Conservation (phyloP, 2,329 filamentous ascomycete species). For the Sporothrix pallida region DNA sequence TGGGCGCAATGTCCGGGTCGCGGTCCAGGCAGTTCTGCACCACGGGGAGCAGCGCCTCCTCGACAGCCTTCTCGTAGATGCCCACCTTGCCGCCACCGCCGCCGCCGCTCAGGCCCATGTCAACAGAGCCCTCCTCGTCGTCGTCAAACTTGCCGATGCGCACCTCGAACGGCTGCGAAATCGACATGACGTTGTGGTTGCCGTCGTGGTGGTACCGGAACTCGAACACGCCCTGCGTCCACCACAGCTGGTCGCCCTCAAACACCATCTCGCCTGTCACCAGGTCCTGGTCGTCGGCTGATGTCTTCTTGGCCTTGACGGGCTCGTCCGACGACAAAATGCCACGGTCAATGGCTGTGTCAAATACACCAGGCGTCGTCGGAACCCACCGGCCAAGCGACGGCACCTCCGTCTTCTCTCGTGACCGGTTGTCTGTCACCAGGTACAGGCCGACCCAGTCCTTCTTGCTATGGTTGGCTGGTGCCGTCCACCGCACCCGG, state of each 20-base stretch:
- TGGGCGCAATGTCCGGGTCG: constrained; percentile 87
- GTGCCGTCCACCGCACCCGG: constrained; percentile 87
- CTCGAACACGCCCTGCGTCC: constrained; percentile 95
- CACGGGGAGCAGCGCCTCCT: constrained; percentile 77
- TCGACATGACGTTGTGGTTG: constrained; percentile 89
- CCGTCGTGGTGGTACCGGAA: constrained; percentile 96
- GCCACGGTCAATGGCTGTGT: constrained; percentile 75
- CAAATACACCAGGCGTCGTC: constrained; percentile 76
- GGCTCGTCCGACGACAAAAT: constrained; percentile 73
- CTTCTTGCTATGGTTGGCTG: constrained; percentile 81
- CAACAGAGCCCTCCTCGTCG: constrained; percentile 65
- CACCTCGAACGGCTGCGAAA: constrained; percentile 92
- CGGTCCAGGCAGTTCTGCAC: constrained; percentile 92
- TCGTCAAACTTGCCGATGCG: constrained; percentile 79
- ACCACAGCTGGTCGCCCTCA: constrained; percentile 92
- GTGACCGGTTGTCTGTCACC: constrained; percentile 89
- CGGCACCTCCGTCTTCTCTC: constrained; percentile 81
- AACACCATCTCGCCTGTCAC: constrained; percentile 85
- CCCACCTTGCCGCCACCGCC: constrained; percentile 50
- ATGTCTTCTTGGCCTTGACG: constrained; percentile 41
- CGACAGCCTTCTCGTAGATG: constrained; percentile 71
- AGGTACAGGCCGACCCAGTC: constrained; percentile 98
- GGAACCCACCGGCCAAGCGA: constrained; percentile 90
- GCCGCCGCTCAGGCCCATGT: constrained; percentile 43
- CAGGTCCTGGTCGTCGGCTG: constrained; percentile 59